Percentiles rank a stretch among this genome's conserved stretches.
phyloP scores from a whole-genome alignment of 2,329 filamentous ascomycete species.

The Thelonectria blattea region DNA sequence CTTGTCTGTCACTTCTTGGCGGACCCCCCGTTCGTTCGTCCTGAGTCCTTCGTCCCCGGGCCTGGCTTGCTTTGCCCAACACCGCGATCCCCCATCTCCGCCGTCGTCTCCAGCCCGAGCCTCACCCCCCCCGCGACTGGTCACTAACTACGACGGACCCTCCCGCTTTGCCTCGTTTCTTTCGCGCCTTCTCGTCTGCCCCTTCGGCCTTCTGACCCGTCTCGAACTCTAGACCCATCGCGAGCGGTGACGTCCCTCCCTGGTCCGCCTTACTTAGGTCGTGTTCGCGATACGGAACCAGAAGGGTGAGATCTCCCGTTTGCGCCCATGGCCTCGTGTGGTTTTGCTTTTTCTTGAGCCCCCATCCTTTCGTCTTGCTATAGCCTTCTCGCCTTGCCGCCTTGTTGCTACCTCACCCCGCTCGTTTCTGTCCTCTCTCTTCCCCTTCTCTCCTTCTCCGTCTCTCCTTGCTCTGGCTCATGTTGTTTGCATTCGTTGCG shows the following conservation, averaged over 20 bases:
- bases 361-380: slow-evolving; percentile 7
- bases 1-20: slow-evolving; percentile 29
- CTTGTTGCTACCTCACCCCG: slow-evolving; percentile 3
- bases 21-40: slow-evolving; percentile 33
- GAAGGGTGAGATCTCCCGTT: slow-evolving; percentile 29
- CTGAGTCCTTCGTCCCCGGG: slow-evolving; percentile 24
- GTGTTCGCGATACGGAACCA: slow-evolving; percentile 34
- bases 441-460: not conserved
- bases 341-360: slow-evolving; percentile 14
- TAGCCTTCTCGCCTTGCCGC: not conserved
- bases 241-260: slow-evolving; percentile 36
- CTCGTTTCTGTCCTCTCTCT: slow-evolving; percentile 3
- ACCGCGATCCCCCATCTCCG: slow-evolving; percentile 31
- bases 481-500: slow-evolving; percentile 24
- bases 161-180: slow-evolving; percentile 24
- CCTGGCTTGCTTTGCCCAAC: slow-evolving; percentile 4
- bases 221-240: slow-evolving; percentile 33
- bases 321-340: slow-evolving; percentile 16
- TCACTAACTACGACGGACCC: slow-evolving; percentile 22
- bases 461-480: slow-evolving; percentile 16
- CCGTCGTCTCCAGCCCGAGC: slow-evolving; percentile 38
- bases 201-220: slow-evolving; percentile 23
- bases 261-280: slow-evolving; percentile 32
- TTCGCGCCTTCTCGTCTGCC: slow-evolving; percentile 11
- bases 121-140: slow-evolving; percentile 35